Evolutionary conservation across 495 filamentous ascomycete genomes (phyloP).

Genomic region (Neurospora pannonica): DNA sequence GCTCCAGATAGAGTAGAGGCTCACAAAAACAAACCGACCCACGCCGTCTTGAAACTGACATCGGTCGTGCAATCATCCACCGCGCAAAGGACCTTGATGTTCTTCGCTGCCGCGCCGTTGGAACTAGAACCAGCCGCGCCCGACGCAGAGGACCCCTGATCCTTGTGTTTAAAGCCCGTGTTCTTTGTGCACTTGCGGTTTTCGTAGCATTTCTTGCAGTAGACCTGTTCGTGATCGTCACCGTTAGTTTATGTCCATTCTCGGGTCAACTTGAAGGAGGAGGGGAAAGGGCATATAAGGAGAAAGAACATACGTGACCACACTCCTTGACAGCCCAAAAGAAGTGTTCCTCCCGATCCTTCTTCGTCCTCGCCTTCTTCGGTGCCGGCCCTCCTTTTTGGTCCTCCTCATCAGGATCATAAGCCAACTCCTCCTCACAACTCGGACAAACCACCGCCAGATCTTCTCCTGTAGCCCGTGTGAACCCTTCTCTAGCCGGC

Average conservation of each 20-base stretch:
- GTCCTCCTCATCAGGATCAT: constrained; percentile 27
- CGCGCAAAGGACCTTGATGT: constrained; percentile 23
- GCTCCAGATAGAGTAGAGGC: neutral
- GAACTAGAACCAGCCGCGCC: constrained; percentile 6
- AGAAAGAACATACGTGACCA: constrained; percentile 32
- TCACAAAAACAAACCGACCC: neutral
- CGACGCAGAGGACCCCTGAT: neutral
- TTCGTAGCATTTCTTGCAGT: constrained; percentile 36
- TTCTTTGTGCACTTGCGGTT: constrained; percentile 21
- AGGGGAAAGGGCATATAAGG: neutral
- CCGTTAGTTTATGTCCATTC: neutral
- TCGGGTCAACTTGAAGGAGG: neutral
- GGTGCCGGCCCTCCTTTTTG: constrained; percentile 8
- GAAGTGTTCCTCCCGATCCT: constrained; percentile 36
- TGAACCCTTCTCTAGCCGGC: constrained; percentile 30
- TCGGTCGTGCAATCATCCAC: constrained; percentile 35
- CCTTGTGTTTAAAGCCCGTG: constrained; percentile 6
- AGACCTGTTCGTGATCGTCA: constrained; percentile 24
- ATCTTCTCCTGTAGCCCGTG: constrained; percentile 31
- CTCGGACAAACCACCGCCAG: constrained; percentile 33
- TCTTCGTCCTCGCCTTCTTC: constrained; percentile 30
- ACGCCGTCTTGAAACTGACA: constrained; percentile 6
- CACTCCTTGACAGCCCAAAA: constrained; percentile 43
- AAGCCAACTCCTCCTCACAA: constrained; percentile 38
- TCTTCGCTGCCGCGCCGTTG: neutral